Percentiles rank a stretch among this genome's conserved stretches.
Evolutionary conservation across 257 asterid genomes (phyloP).

Genomic region (Nicotiana benthamiana): DNA sequence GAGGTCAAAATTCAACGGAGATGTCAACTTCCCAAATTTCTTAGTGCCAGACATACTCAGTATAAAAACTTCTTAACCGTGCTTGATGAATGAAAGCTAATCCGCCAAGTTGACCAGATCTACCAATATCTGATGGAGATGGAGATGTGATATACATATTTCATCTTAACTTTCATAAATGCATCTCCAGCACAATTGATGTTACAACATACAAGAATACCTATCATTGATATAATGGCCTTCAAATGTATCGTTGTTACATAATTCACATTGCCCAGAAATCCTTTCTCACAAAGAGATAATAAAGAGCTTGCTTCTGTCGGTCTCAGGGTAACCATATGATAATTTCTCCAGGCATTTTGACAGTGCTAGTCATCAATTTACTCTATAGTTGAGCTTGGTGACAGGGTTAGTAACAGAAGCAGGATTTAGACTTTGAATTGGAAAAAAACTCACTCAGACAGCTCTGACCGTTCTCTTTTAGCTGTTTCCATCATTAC

Average conservation of each 20-base stretch:
- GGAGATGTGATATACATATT: neutral
- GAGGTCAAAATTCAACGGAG: neutral
- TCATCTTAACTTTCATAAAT: neutral
- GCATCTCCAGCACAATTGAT: neutral
- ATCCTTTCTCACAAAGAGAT: neutral
- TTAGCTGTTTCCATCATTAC: slow-evolving; percentile 64
- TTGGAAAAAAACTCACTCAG: slow-evolving; percentile 29
- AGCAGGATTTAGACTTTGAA: neutral
- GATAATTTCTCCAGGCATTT: neutral
- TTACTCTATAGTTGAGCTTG: neutral
- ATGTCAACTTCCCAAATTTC: neutral
- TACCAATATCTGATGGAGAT: neutral
- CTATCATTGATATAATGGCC: neutral
- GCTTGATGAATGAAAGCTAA: neutral
- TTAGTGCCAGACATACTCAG: neutral
- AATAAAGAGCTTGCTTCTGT: neutral
- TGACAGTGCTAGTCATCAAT: neutral
- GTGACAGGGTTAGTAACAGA: neutral
- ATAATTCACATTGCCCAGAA: slow-evolving; percentile 3
- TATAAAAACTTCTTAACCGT: neutral
- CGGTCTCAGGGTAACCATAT: neutral
- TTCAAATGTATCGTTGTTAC: neutral
- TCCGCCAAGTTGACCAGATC: neutral
- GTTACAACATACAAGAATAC: neutral
- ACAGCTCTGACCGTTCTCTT: slow-evolving; percentile 60